These are phyloP conservation scores for Hypoxylon lienhwacheense DNA, from an alignment of 495 filamentous ascomycete species.

Conservation along the genomic window DNA sequence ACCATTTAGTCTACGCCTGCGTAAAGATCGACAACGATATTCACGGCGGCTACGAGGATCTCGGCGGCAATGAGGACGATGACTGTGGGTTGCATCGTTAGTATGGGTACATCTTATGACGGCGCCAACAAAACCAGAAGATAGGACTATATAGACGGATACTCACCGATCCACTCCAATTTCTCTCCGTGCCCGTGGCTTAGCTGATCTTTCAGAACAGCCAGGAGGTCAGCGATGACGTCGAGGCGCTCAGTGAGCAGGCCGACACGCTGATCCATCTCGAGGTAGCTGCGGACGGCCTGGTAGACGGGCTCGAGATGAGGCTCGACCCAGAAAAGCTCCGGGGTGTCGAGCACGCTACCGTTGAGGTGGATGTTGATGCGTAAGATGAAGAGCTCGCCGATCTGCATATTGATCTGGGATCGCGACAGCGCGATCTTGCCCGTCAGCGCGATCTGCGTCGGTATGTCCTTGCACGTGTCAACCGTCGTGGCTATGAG, in stretches of 20 bases:
- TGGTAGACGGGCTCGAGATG: conserved; percentile 94
- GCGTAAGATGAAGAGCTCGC: conserved; percentile 92
- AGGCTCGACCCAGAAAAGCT: conserved; percentile 98
- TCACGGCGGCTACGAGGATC: conserved; percentile 90
- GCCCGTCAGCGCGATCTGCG: conserved; percentile 86
- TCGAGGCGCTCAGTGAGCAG: conserved; percentile 86
- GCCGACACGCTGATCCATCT: conserved; percentile 95
- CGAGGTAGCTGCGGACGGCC: conserved; percentile 89
- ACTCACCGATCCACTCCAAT: conserved; percentile 91
- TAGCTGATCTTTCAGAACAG: conserved; percentile 94
- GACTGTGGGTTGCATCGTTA: conserved; percentile 51
- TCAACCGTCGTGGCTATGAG: conserved; percentile 91
- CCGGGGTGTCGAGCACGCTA: conserved; percentile 92
- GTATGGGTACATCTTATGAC: no score
- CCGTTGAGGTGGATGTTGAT: conserved; percentile 99
- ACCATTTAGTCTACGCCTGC: conserved; percentile 69
- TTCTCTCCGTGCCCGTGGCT: conserved; percentile 95
- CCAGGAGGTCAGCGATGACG: conserved; percentile 91
- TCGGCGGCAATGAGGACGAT: conserved; percentile 96
- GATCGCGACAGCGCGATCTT: conserved; percentile 79
- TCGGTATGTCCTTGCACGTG: conserved; percentile 83
- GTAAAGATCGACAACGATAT: conserved; percentile 93
- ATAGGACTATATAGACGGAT: not conserved
- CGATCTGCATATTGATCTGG: conserved; percentile 98
- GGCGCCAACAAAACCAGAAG: no score